Evolutionary conservation across 306 rosid genomes (phyloP).

Genomic region (Trifolium fragiferum): DNA sequence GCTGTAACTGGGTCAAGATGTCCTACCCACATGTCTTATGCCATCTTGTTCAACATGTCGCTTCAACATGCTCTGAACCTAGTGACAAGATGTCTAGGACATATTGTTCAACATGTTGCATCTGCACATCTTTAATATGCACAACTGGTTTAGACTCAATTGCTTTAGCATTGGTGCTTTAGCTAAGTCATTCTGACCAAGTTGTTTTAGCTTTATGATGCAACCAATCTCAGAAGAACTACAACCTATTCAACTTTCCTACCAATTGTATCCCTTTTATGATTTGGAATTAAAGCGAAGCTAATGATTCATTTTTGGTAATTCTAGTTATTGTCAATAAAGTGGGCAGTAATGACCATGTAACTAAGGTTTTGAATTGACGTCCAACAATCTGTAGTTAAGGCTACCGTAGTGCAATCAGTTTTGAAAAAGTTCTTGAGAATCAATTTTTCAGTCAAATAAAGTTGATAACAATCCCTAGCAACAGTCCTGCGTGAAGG

Average conservation of each 20-base stretch:
- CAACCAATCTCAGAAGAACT: too few species aligned
- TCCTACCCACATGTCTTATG: too few species aligned
- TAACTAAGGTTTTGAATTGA: neutral
- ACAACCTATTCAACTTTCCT: neutral
- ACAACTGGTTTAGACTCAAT: too few species aligned
- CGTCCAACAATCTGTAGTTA: neutral
- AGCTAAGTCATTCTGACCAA: too few species aligned
- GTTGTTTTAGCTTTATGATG: too few species aligned
- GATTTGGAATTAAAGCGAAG: neutral
- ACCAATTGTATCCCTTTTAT: neutral
- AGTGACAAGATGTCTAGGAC: too few species aligned
- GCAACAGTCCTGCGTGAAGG: neutral
- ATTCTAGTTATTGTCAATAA: neutral
- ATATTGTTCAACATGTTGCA: too few species aligned
- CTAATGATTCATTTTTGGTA: neutral
- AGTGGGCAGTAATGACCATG: neutral
- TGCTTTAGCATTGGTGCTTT: too few species aligned
- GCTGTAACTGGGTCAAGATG: too few species aligned
- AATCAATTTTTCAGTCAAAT: neutral
- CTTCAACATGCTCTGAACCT: too few species aligned
- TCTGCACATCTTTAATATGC: too few species aligned
- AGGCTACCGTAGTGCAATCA: neutral
- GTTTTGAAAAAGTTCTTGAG: neutral
- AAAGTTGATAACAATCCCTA: neutral
- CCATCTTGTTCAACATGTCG: too few species aligned